phyloP scores from a whole-genome alignment of 306 rosid genomes.

The Quercus variabilis region DNA sequence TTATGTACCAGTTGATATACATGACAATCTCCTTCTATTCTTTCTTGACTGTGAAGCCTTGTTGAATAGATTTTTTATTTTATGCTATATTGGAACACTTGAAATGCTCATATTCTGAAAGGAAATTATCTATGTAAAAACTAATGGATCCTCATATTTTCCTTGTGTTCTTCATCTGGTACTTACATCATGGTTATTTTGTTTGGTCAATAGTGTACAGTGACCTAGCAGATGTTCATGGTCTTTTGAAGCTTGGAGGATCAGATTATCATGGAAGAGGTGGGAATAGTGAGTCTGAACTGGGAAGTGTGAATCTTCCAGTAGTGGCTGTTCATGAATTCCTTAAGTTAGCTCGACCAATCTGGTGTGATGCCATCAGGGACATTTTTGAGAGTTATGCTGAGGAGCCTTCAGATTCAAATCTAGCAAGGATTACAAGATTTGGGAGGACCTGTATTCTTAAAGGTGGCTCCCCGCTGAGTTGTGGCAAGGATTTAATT shows the following conservation, averaged over 20 bases:
- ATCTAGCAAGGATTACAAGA: slow-evolving; percentile 55
- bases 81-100: background rate
- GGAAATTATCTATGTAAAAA: slow-evolving; percentile 2
- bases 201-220: slow-evolving; percentile 56
- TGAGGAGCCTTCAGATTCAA: slow-evolving; percentile 77
- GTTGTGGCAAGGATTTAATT: slow-evolving; percentile 54
- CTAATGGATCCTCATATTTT: slow-evolving; percentile 4
- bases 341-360: slow-evolving; percentile 74
- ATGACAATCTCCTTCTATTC: background rate
- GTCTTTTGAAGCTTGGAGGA: slow-evolving; percentile 91
- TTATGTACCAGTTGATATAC: background rate
- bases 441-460: slow-evolving; percentile 51
- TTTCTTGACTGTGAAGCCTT: background rate
- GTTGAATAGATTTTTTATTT: background rate
- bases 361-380: slow-evolving; percentile 78
- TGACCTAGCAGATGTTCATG: slow-evolving; percentile 75
- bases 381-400: slow-evolving; percentile 58
- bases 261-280: slow-evolving; percentile 93
- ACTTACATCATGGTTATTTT: slow-evolving; percentile 2
- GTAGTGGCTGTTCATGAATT: slow-evolving; percentile 65
- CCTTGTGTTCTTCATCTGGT: background rate
- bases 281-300: slow-evolving; percentile 68
- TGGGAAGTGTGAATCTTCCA: slow-evolving; percentile 94
- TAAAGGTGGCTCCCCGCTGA: slow-evolving; percentile 50
- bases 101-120: background rate